Conservation (phyloP, 2,329 filamentous ascomycete species). For the Hymenotorrendiella dingleyae region DNA sequence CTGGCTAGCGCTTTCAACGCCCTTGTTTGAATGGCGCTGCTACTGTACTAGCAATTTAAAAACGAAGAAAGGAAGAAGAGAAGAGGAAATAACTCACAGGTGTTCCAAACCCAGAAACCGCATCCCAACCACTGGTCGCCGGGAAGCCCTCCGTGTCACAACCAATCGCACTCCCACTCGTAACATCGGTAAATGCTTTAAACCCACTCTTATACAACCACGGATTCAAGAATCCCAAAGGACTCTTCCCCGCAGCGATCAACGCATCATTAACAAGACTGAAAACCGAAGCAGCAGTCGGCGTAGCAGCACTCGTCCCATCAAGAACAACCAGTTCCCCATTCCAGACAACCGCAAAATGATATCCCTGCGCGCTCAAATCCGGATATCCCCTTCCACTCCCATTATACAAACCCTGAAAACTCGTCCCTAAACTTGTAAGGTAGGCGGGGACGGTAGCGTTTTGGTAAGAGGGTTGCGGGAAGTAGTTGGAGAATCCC, state of each 20-base stretch:
- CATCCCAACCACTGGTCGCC: constrained; percentile 33
- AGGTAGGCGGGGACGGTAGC: constrained; percentile 22
- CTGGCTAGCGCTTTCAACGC: too few relatives aligned
- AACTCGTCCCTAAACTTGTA: constrained; percentile 22
- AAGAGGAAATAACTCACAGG: too few relatives aligned
- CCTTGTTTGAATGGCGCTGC: too few relatives aligned
- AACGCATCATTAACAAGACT: constrained; percentile 57
- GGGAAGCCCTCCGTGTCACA: constrained; percentile 30
- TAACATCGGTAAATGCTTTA: constrained; percentile 31
- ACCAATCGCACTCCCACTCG: constrained; percentile 34
- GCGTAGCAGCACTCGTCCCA: constrained; percentile 49
- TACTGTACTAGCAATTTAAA: too few relatives aligned
- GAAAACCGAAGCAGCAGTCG: constrained; percentile 51
- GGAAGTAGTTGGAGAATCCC: constrained; percentile 47
- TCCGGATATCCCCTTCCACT: constrained; percentile 35
- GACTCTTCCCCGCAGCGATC: constrained; percentile 41
- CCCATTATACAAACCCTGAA: constrained; percentile 32
- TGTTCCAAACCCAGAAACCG: constrained; percentile 33
- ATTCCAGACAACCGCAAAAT: constrained; percentile 39
- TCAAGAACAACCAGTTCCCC: constrained; percentile 33
- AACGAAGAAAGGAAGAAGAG: too few relatives aligned
- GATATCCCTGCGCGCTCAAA: constrained; percentile 49
- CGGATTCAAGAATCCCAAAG: constrained; percentile 38
- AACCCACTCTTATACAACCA: constrained; percentile 31
- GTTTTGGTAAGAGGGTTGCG: constrained; percentile 40